Percentiles rank a stretch among this genome's conserved stretches.
phyloP scores from a whole-genome alignment of 306 rosid genomes.

The Begonia fuchsioides region DNA sequence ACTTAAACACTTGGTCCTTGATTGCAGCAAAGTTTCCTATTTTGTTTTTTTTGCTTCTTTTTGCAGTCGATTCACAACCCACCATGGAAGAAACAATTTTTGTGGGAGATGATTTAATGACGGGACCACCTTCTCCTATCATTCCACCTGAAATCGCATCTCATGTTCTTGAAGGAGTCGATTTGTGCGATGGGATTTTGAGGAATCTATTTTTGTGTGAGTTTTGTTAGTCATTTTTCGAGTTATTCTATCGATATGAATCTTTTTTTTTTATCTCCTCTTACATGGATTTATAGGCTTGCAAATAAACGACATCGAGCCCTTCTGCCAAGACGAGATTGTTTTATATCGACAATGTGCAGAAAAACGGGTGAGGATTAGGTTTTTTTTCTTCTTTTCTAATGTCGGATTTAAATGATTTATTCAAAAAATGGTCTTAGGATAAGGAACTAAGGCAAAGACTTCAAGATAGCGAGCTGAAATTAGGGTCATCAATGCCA shows the following conservation, averaged over 20 bases:
- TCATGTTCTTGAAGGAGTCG: slow-evolving; percentile 81
- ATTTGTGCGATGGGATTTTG: slow-evolving; percentile 77
- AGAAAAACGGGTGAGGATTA: slow-evolving; percentile 60
- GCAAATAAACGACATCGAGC: slow-evolving; percentile 92
- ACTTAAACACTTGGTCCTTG: not conserved
- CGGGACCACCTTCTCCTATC: slow-evolving; percentile 81
- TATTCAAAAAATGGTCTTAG: slow-evolving; percentile 18
- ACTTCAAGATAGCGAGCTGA: slow-evolving; percentile 71
- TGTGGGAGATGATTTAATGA: slow-evolving; percentile 93
- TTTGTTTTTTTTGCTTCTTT: not conserved
- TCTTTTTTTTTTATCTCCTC: not conserved
- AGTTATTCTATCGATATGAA: not conserved
- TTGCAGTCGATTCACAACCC: slow-evolving; percentile 84
- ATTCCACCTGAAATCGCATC: slow-evolving; percentile 90
- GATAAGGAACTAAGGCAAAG: slow-evolving; percentile 66
- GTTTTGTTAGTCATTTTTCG: slow-evolving; percentile 9
- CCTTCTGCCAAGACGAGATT: slow-evolving; percentile 93
- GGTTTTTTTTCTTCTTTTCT: no score
- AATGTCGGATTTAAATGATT: no score
- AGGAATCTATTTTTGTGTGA: slow-evolving; percentile 76
- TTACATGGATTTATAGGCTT: slow-evolving; percentile 33
- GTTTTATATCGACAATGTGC: slow-evolving; percentile 62
- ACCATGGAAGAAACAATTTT: slow-evolving; percentile 86
- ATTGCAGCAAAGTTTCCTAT: not conserved
- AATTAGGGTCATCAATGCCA: slow-evolving; percentile 87